These are phyloP conservation scores for Aspergillus ibericus DNA, from an alignment of 2,329 filamentous ascomycete genomes.

Conservation along the genomic window DNA sequence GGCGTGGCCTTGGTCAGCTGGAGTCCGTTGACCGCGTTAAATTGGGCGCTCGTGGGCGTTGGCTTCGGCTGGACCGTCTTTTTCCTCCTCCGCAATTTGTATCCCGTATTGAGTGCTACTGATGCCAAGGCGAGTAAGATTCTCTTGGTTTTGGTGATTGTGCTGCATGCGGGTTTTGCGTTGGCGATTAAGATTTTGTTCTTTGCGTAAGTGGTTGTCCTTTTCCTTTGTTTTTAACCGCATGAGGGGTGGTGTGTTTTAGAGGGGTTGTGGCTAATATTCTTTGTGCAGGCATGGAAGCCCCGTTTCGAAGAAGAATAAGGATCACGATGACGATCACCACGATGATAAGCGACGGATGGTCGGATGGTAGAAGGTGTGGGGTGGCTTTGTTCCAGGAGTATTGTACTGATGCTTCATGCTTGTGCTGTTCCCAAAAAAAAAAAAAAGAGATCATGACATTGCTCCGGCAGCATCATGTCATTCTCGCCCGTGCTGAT, in stretches of 20 bases:
- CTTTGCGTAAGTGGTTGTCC: slow-evolving; percentile 67
- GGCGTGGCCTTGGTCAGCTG: slow-evolving; percentile 89
- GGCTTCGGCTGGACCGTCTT: slow-evolving; percentile 80
- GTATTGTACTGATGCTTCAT: neutral
- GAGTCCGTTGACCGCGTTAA: slow-evolving; percentile 80
- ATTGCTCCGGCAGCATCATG: slow-evolving; percentile 25
- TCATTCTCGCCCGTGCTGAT: neutral
- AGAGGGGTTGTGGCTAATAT: slow-evolving; percentile 13
- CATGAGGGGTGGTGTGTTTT: too few relatives aligned
- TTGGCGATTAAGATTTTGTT: slow-evolving; percentile 96
- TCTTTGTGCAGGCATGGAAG: slow-evolving; percentile 58
- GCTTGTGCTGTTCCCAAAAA: neutral
- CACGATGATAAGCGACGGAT: slow-evolving; percentile 31
- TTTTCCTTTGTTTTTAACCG: neutral
- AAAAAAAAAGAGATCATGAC: slow-evolving; percentile 5
- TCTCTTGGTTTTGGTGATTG: slow-evolving; percentile 78
- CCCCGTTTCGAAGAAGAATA: slow-evolving; percentile 51
- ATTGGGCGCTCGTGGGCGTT: slow-evolving; percentile 89
- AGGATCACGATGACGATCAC: slow-evolving; percentile 30
- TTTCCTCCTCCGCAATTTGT: slow-evolving; percentile 83
- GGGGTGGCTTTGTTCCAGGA: neutral
- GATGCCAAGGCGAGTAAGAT: slow-evolving; percentile 90
- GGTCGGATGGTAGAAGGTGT: slow-evolving; percentile 25
- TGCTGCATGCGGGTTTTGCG: slow-evolving; percentile 82
- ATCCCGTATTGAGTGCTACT: slow-evolving; percentile 87